phyloP scores from a whole-genome alignment of 1,284 basidiomycete genomes.

The Mycocalia duriaeana region DNA sequence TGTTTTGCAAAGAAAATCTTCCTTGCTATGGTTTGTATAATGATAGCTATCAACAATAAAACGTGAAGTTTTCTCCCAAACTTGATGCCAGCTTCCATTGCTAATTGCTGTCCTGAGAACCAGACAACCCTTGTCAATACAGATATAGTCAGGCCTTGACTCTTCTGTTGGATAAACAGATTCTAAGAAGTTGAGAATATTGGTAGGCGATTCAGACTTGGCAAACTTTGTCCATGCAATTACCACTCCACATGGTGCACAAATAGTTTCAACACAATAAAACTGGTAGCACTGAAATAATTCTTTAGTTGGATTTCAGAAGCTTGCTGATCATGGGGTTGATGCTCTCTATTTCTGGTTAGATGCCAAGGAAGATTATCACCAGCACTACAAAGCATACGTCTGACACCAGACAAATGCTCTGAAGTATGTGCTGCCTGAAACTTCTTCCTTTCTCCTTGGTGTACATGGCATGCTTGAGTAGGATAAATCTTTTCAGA shows the following conservation, averaged over 20 bases:
- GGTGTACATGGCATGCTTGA: slow-evolving; percentile 19
- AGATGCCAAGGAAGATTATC: slow-evolving; percentile 16
- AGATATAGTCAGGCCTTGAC: slow-evolving; percentile 14
- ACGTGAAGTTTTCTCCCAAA: slow-evolving; percentile 3
- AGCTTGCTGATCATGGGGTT: slow-evolving; percentile 15
- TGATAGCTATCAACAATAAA: slow-evolving; percentile 27
- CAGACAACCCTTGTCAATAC: slow-evolving; percentile 11
- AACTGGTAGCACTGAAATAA: slow-evolving; percentile 16
- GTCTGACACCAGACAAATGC: slow-evolving; percentile 12
- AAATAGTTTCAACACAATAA: slow-evolving; percentile 18
- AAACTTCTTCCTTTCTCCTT: slow-evolving; percentile 15
- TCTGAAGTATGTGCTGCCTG: slow-evolving; percentile 6
- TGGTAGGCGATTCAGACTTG: slow-evolving; percentile 20
- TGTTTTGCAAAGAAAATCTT: slow-evolving; percentile 19
- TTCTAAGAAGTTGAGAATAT: slow-evolving; percentile 18
- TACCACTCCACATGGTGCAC: slow-evolving; percentile 5
- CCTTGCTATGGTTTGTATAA: slow-evolving; percentile 22
- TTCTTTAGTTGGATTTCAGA: slow-evolving; percentile 10
- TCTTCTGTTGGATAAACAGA: slow-evolving; percentile 14
- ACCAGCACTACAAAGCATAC: slow-evolving; percentile 14
- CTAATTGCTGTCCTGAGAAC: slow-evolving; percentile 13
- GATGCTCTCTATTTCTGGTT: neutral
- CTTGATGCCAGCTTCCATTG: neutral
- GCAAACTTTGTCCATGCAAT: slow-evolving; percentile 22
- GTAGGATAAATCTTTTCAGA: slow-evolving; percentile 10